Conservation (phyloP, 2,329 filamentous ascomycete genomes). For the Dactylellina cionopaga region DNA sequence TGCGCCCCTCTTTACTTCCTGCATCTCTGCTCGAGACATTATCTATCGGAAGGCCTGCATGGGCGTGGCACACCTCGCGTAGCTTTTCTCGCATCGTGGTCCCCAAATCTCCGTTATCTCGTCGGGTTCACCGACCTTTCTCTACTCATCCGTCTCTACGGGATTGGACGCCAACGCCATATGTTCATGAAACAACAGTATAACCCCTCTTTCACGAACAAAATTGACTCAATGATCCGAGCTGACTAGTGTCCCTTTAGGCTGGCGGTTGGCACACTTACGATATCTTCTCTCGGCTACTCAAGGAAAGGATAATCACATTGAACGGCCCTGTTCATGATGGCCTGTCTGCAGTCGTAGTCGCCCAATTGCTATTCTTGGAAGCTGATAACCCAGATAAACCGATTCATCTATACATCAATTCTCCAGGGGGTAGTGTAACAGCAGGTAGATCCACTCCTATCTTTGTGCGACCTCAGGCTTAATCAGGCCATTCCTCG, state of each 20-base stretch:
- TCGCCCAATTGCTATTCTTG: constrained; percentile 95
- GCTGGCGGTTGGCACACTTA: constrained; percentile 53
- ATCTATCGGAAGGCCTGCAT: constrained; percentile 36
- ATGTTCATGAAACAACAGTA: constrained; percentile 50
- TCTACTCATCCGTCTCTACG: constrained; percentile 25
- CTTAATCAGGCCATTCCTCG: not conserved
- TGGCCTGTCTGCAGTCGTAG: constrained; percentile 87
- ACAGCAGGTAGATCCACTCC: constrained; percentile 67
- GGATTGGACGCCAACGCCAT: constrained; percentile 45
- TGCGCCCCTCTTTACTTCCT: constrained; percentile 45
- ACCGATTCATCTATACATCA: constrained; percentile 97
- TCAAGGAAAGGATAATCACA: constrained; percentile 84
- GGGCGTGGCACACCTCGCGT: constrained; percentile 32
- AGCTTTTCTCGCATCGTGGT: constrained; percentile 32
- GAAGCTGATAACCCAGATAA: constrained; percentile 96
- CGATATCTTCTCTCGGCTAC: constrained; percentile 57
- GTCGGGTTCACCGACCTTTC: constrained; percentile 20
- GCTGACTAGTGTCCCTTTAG: constrained; percentile 24
- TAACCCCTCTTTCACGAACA: not conserved
- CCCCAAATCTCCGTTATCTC: constrained; percentile 29
- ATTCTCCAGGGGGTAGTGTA: constrained; percentile 92
- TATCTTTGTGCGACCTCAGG: constrained; percentile 6
- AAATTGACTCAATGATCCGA: not conserved
- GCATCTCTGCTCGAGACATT: constrained; percentile 44
- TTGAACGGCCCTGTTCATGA: constrained; percentile 93